phyloP scores from a whole-genome alignment of 805 yeast genomes.

The Wickerhamomyces tratensis region DNA sequence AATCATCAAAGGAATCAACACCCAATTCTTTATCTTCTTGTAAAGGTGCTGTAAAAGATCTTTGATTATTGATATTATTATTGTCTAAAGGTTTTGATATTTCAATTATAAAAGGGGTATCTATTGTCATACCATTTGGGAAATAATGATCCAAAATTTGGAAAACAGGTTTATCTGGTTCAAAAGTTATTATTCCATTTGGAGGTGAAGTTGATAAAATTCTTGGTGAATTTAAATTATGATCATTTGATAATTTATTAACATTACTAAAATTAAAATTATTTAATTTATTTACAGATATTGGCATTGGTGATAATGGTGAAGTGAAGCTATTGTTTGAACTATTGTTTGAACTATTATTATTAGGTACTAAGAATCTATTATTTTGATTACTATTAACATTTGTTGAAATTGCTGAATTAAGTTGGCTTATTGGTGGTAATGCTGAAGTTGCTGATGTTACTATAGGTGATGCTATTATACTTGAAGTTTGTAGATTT shows the following conservation, averaged over 20 bases:
- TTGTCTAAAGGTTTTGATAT: constrained; percentile 18
- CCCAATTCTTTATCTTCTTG: constrained; percentile 1
- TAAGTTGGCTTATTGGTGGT: too few species aligned
- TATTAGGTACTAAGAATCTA: too few species aligned
- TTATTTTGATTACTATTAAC: too few species aligned
- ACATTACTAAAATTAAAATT: too few species aligned
- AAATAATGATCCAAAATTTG: constrained; percentile 45
- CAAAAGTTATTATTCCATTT: constrained; percentile 20
- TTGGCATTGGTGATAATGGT: constrained; percentile 1
- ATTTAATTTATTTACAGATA: too few species aligned
- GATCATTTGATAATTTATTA: too few species aligned
- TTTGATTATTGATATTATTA: constrained; percentile 1
- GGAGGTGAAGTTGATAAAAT: background rate
- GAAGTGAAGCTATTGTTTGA: background rate
- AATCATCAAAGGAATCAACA: too few species aligned
- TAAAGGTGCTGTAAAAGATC: constrained; percentile 1
- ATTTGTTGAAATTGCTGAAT: too few species aligned
- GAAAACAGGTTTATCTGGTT: constrained; percentile 58
- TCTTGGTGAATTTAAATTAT: too few species aligned
- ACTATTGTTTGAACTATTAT: too few species aligned
- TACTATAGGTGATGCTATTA: background rate
- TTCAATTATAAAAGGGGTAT: constrained; percentile 57
- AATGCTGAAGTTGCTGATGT: background rate
- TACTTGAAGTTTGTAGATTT: background rate
- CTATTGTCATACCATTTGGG: constrained; percentile 60